Conservation (phyloP, 2,329 filamentous ascomycete genomes). For the Venturiaceae sp. region DNA sequence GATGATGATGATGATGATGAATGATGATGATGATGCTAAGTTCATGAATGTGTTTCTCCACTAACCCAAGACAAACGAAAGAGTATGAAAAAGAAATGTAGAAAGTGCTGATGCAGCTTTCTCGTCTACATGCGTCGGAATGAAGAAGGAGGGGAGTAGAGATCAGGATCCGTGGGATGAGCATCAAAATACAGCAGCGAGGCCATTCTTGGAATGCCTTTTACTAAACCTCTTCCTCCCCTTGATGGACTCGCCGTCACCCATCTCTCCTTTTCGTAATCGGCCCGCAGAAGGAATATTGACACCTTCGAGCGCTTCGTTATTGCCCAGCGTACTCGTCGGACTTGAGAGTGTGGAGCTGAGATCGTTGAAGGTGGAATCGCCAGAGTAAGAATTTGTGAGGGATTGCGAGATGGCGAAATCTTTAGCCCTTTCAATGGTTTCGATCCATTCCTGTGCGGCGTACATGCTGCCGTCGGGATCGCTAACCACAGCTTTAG, state of each 20-base stretch:
- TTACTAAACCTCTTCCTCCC: conserved; percentile 70
- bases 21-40: background rate
- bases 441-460: conserved; percentile 87
- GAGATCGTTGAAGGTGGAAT: conserved; percentile 33
- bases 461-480: conserved; percentile 56
- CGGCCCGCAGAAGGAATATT: conserved; percentile 43
- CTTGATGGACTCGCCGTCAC: conserved; percentile 44
- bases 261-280: conserved; percentile 6
- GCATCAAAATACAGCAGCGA: conserved; percentile 8
- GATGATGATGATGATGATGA: conserved; percentile 1
- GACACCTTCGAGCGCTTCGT: conserved; percentile 24
- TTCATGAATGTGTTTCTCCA: background rate
- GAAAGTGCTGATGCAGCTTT: background rate
- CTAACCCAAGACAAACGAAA: background rate
- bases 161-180: background rate
- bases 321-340: conserved; percentile 59
- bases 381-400: conserved; percentile 53
- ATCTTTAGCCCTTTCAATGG: conserved; percentile 76
- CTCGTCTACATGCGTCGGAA: background rate
- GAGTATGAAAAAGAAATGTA: background rate
- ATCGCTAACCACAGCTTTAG: conserved; percentile 60
- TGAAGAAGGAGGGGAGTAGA: background rate
- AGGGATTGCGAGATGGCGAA: conserved; percentile 67
- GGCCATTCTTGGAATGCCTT: conserved; percentile 72
- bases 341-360: conserved; percentile 60